These are phyloP conservation scores for Apodospora peruviana DNA, from an alignment of 495 filamentous ascomycete genomes.

Conservation along the genomic window DNA sequence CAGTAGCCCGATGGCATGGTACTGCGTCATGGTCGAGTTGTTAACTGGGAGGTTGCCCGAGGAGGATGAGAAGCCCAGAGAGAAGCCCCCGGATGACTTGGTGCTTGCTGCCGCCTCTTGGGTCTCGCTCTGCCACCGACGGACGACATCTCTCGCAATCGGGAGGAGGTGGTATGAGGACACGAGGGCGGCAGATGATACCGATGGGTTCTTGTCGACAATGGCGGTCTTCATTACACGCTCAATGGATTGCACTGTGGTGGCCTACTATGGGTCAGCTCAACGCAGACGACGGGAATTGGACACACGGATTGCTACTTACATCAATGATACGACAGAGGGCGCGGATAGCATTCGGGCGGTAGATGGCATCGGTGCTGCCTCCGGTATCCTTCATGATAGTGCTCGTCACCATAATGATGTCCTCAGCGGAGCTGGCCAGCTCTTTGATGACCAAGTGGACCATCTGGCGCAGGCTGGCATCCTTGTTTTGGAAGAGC, in stretches of 20 bases:
- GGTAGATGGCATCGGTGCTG: slow-evolving; percentile 89
- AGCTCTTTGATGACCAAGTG: slow-evolving; percentile 97
- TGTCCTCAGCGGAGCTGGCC: slow-evolving; percentile 92
- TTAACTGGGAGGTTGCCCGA: slow-evolving; percentile 65
- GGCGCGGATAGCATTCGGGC: slow-evolving; percentile 94
- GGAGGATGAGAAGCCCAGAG: slow-evolving; percentile 77
- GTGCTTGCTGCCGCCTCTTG: slow-evolving; percentile 90
- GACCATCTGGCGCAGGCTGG: slow-evolving; percentile 96
- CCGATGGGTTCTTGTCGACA: slow-evolving; percentile 97
- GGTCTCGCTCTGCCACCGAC: slow-evolving; percentile 97
- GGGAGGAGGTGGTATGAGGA: slow-evolving; percentile 98
- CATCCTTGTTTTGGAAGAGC: slow-evolving; percentile 99
- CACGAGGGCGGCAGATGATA: slow-evolving; percentile 93
- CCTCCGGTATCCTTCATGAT: slow-evolving; percentile 99
- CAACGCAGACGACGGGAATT: slow-evolving; percentile 1
- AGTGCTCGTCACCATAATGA: slow-evolving; percentile 98
- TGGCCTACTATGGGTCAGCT: slow-evolving; percentile 51
- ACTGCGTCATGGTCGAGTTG: slow-evolving; percentile 91
- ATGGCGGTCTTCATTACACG: slow-evolving; percentile 98
- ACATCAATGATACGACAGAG: slow-evolving; percentile 98
- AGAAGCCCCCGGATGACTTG: slow-evolving; percentile 85
- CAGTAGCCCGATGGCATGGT: slow-evolving; percentile 94
- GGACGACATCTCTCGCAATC: slow-evolving; percentile 89
- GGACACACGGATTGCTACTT: slow-evolving; percentile 22
- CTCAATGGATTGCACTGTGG: slow-evolving; percentile 97